A percentile compares a stretch with the other conserved stretches of the same genome.
Conservation (phyloP, 768 basidiomycete genomes). For the Austroboletus eburneus region DNA sequence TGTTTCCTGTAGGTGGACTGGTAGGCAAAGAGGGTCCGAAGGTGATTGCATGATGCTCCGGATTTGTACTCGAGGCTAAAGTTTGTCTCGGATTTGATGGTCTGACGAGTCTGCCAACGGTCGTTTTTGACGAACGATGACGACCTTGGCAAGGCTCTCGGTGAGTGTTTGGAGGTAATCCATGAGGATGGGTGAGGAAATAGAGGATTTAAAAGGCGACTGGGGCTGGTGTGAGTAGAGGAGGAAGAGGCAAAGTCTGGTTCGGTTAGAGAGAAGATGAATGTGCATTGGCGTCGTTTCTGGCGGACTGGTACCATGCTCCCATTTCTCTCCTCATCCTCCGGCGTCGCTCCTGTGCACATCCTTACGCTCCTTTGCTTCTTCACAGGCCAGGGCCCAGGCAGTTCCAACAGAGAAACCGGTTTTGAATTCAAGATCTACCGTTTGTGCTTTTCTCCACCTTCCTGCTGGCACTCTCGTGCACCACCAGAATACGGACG, state of each 20-base stretch:
- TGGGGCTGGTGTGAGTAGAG: neutral
- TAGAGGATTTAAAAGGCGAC: neutral
- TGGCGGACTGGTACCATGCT: too few relatives aligned
- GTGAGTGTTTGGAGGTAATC: constrained; percentile 21
- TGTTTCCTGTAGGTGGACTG: neutral
- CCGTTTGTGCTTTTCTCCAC: too few relatives aligned
- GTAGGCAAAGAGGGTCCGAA: constrained; percentile 11
- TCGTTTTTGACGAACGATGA: constrained; percentile 17
- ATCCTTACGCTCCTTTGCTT: too few relatives aligned
- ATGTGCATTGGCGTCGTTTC: too few relatives aligned
- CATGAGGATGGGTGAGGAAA: neutral
- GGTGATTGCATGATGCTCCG: constrained; percentile 3
- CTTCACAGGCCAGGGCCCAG: too few relatives aligned
- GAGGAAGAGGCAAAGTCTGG: too few relatives aligned
- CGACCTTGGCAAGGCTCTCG: constrained; percentile 16
- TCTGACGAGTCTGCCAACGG: constrained; percentile 5
- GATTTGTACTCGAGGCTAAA: constrained; percentile 6
- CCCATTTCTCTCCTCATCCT: too few relatives aligned
- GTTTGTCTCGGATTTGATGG: constrained; percentile 14
- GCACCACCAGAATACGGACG: constrained; percentile 77
- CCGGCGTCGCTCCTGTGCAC: too few relatives aligned
- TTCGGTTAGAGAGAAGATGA: too few relatives aligned
- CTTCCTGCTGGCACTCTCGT: too few relatives aligned
- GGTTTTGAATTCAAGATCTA: too few relatives aligned
- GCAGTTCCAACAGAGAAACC: too few relatives aligned